Evolutionary conservation across 2,329 filamentous ascomycete genomes (phyloP).

Genomic region (Arthrocladium fulminans): DNA sequence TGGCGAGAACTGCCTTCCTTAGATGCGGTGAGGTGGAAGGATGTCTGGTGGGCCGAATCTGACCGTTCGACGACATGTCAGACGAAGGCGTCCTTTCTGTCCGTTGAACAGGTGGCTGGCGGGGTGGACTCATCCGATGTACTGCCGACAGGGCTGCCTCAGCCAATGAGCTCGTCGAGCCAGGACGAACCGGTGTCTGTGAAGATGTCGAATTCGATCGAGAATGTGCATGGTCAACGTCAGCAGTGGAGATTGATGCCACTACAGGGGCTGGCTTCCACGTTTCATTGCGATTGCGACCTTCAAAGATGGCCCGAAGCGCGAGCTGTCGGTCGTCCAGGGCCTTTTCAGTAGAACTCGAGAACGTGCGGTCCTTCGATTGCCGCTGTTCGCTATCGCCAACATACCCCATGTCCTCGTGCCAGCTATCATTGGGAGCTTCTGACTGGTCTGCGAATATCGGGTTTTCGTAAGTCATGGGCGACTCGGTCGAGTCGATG

Average conservation of each 20-base stretch:
- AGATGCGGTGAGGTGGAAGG: conserved; percentile 17
- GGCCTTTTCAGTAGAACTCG: conserved; percentile 12
- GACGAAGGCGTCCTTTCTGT: conserved; percentile 8
- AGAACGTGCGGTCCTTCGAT: neutral
- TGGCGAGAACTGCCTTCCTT: conserved; percentile 15
- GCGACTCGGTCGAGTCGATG: conserved; percentile 1
- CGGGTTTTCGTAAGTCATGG: conserved; percentile 10
- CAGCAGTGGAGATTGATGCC: conserved; percentile 23
- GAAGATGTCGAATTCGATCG: conserved; percentile 10
- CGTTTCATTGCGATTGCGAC: conserved; percentile 17
- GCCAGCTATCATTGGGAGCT: conserved; percentile 23
- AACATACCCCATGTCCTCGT: conserved; percentile 13
- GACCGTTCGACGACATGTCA: conserved; percentile 28
- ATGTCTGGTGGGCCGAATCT: conserved; percentile 19
- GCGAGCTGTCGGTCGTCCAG: conserved; percentile 15
- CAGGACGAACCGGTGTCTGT: conserved; percentile 16
- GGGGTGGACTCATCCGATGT: conserved; percentile 30
- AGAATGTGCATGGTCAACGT: conserved; percentile 26
- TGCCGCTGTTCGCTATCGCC: conserved; percentile 3
- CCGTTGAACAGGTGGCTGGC: conserved; percentile 11
- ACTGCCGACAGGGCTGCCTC: conserved; percentile 32
- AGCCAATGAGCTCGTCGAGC: conserved; percentile 29
- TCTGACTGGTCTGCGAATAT: conserved; percentile 19
- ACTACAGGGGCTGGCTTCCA: conserved; percentile 23
- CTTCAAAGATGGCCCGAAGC: conserved; percentile 20